Percentiles rank a stretch among this genome's conserved stretches.
Evolutionary conservation across 2,329 filamentous ascomycete species (phyloP).

Genomic region (Podosphaera xanthii): DNA sequence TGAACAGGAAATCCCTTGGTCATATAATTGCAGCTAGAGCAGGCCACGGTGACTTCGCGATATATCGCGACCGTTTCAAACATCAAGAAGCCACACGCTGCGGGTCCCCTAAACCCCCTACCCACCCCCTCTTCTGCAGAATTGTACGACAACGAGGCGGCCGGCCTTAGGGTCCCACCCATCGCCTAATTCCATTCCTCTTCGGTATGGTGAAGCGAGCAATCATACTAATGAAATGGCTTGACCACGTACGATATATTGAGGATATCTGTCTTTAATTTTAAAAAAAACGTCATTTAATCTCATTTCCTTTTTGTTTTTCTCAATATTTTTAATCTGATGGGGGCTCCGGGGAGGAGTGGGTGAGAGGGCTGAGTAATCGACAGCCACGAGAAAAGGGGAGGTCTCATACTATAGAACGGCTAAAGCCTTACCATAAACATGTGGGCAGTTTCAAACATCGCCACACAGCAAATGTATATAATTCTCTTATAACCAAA

Average conservation of each 20-base stretch:
- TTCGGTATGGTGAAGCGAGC: background rate
- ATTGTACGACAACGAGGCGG: too few species aligned
- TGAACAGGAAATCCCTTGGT: too few species aligned
- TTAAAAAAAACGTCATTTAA: background rate
- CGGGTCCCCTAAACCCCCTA: too few species aligned
- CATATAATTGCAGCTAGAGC: too few species aligned
- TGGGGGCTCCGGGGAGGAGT: too few species aligned
- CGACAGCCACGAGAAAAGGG: background rate
- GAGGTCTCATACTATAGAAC: background rate
- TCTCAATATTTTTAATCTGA: background rate
- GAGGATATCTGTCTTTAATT: background rate
- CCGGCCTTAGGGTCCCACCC: background rate
- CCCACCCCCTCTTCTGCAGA: too few species aligned
- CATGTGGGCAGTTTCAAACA: too few species aligned
- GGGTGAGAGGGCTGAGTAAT: background rate
- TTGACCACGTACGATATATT: background rate
- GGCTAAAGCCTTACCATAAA: background rate
- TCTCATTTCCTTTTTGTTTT: background rate
- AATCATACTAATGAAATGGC: background rate
- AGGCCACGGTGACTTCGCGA: too few species aligned
- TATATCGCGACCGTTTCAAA: too few species aligned
- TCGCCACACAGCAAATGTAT: too few species aligned
- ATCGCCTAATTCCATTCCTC: background rate
- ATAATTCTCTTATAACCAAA: background rate
- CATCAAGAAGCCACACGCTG: too few species aligned